Conservation (phyloP, 352 stramenopile genomes). For the Phytophthora capsici region DNA sequence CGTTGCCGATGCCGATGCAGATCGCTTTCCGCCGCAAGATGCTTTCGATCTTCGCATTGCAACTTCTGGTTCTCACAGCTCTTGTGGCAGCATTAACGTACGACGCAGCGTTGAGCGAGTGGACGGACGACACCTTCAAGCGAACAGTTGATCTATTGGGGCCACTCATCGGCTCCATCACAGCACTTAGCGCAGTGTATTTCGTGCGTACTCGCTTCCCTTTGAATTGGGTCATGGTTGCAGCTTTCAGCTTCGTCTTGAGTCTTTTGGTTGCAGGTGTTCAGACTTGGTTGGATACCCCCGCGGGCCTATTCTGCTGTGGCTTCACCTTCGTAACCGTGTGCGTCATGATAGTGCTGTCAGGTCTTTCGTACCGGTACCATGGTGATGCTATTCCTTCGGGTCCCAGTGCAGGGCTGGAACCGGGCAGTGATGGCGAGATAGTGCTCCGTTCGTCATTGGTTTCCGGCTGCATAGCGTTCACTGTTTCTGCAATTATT, state of each 20-base stretch:
- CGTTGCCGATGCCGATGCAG: slow-evolving; percentile 47
- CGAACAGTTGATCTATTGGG: slow-evolving; percentile 26
- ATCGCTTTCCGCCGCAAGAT: slow-evolving; percentile 57
- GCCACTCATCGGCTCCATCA: slow-evolving; percentile 37
- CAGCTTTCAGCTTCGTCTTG: slow-evolving; percentile 47
- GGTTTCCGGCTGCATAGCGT: slow-evolving; percentile 36
- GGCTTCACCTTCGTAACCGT: slow-evolving; percentile 47
- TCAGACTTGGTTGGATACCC: slow-evolving; percentile 53
- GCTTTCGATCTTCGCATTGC: slow-evolving; percentile 50
- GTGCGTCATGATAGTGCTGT: slow-evolving; percentile 47
- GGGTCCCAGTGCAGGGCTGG: slow-evolving; percentile 21
- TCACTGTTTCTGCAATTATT: slow-evolving; percentile 28
- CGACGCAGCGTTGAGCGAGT: slow-evolving; percentile 30
- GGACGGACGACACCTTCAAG: slow-evolving; percentile 32
- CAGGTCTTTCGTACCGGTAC: slow-evolving; percentile 37
- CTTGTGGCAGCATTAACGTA: slow-evolving; percentile 40
- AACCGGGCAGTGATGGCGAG: slow-evolving; percentile 20
- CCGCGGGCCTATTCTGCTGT: slow-evolving; percentile 49
- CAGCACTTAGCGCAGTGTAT: slow-evolving; percentile 43
- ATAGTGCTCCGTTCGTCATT: slow-evolving; percentile 42
- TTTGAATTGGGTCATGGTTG: slow-evolving; percentile 52
- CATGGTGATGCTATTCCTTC: slow-evolving; percentile 26
- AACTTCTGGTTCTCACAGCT: slow-evolving; percentile 49
- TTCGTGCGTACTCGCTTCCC: slow-evolving; percentile 51
- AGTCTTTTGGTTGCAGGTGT: slow-evolving; percentile 51